A percentile compares a stretch with the other conserved stretches of the same genome.
These are phyloP conservation scores for Ilyonectria mors-panacis DNA, from an alignment of 2,329 filamentous ascomycete genomes.

Conservation along the genomic window DNA sequence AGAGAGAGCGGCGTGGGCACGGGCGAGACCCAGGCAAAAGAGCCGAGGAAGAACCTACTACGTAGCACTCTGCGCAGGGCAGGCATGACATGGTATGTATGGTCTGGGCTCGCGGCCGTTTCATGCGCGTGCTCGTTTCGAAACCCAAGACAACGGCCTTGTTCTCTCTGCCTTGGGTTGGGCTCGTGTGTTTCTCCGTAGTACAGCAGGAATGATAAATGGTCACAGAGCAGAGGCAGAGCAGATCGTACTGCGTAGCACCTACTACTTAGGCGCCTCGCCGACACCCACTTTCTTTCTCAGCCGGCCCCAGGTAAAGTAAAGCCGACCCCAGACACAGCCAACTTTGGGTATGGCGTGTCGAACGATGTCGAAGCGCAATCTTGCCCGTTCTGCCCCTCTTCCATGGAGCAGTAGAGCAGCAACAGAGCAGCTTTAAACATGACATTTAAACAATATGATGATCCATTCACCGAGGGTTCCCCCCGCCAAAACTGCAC, in stretches of 20 bases:
- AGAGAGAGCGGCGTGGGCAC: not conserved
- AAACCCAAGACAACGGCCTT: conserved; percentile 3
- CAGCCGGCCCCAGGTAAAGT: no score
- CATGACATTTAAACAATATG: not conserved
- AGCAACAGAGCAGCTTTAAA: not conserved
- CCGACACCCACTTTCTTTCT: no score
- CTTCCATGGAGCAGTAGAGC: not conserved
- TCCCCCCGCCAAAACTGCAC: not conserved
- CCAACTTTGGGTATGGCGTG: conserved; percentile 24
- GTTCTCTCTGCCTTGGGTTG: not conserved
- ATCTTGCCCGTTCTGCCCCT: conserved; percentile 28
- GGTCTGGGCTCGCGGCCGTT: not conserved
- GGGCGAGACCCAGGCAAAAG: not conserved
- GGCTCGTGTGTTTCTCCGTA: not conserved
- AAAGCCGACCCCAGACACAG: conserved; percentile 17
- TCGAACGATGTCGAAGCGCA: conserved; percentile 25
- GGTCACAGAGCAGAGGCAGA: not conserved
- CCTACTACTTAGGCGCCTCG: conserved; percentile 27
- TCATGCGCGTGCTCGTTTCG: conserved; percentile 11
- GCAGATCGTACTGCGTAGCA: not conserved
- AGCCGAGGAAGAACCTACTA: not conserved
- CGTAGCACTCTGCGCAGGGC: not conserved
- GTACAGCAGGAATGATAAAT: not conserved
- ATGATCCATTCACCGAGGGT: not conserved
- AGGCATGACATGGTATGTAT: not conserved